A percentile compares a stretch with the other conserved stretches of the same genome.
Evolutionary conservation across 2,329 filamentous ascomycete species (phyloP).

Genomic region (Colletotrichum lindemuthianum): DNA sequence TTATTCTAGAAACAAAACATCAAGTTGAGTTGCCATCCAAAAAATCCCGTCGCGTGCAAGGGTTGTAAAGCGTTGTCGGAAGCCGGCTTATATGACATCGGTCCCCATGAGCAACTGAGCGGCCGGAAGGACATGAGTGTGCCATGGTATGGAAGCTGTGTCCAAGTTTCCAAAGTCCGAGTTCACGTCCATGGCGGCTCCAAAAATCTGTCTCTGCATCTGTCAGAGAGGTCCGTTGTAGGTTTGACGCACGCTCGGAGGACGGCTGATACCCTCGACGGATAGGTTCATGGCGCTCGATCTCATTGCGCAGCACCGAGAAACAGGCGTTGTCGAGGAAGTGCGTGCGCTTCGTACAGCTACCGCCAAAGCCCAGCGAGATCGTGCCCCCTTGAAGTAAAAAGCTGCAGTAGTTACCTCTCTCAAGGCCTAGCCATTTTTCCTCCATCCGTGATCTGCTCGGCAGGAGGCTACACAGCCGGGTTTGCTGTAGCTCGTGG

Average conservation of each 20-base stretch:
- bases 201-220: conserved; percentile 1
- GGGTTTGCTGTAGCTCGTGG: background rate
- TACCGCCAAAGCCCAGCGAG: conserved; percentile 23
- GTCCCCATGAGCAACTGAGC: background rate
- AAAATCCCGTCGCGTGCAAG: background rate
- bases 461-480: conserved; percentile 12
- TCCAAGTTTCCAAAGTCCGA: background rate
- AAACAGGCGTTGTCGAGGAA: conserved; percentile 28
- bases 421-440: conserved; percentile 17
- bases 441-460: conserved; percentile 24
- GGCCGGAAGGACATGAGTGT: background rate
- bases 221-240: conserved; percentile 24
- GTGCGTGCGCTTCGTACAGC: conserved; percentile 29
- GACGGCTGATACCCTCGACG: conserved; percentile 2
- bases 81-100: conserved; percentile 33
- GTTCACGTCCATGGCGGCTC: conserved; percentile 18
- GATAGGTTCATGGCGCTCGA: conserved; percentile 27
- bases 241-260: conserved; percentile 32
- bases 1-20: conserved; percentile 5
- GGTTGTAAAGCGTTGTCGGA: conserved; percentile 7
- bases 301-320: conserved; percentile 28
- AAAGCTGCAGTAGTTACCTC: conserved; percentile 23
- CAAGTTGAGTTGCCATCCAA: conserved; percentile 1
- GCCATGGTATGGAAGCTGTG: too few relatives aligned
- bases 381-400: conserved; percentile 36